These are phyloP conservation scores for Colletotrichum camelliae DNA, from an alignment of 2,329 filamentous ascomycete genomes.

Conservation along the genomic window DNA sequence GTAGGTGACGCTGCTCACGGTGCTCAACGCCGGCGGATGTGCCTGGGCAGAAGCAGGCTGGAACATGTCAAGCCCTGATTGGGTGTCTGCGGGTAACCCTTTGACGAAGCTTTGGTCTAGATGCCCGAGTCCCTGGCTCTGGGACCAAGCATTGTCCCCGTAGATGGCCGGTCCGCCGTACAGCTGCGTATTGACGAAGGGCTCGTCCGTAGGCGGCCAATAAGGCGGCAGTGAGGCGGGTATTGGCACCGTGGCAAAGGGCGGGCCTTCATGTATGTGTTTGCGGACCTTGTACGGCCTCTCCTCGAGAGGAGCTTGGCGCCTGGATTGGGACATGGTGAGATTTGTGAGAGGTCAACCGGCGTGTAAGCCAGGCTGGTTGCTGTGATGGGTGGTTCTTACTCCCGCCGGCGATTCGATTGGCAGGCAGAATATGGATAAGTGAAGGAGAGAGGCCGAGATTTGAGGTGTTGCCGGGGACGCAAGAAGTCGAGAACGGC, in stretches of 20 bases:
- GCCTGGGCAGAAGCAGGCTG: neutral
- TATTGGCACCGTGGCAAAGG: neutral
- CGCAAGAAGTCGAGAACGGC: neutral
- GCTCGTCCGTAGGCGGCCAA: conserved; percentile 4
- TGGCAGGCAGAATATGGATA: neutral
- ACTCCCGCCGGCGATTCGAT: neutral
- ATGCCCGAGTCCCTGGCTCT: neutral
- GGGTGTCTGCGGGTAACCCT: neutral
- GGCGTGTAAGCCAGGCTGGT: neutral
- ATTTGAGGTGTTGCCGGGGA: neutral
- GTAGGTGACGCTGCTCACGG: conserved; percentile 28
- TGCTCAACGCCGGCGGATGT: conserved; percentile 26
- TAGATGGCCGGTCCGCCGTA: neutral
- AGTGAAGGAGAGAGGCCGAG: neutral
- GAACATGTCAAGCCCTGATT: neutral
- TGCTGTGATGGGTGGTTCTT: neutral
- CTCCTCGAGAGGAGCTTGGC: neutral
- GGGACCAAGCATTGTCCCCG: neutral
- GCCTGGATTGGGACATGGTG: neutral
- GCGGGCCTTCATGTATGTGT: neutral
- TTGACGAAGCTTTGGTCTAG: neutral
- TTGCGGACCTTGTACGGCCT: neutral
- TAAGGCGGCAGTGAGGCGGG: neutral
- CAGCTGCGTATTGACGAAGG: neutral
- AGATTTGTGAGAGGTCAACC: neutral